Evolutionary conservation across 805 yeast genomes (phyloP).

Genomic region (Kluyveromyces dobzhanskii): DNA sequence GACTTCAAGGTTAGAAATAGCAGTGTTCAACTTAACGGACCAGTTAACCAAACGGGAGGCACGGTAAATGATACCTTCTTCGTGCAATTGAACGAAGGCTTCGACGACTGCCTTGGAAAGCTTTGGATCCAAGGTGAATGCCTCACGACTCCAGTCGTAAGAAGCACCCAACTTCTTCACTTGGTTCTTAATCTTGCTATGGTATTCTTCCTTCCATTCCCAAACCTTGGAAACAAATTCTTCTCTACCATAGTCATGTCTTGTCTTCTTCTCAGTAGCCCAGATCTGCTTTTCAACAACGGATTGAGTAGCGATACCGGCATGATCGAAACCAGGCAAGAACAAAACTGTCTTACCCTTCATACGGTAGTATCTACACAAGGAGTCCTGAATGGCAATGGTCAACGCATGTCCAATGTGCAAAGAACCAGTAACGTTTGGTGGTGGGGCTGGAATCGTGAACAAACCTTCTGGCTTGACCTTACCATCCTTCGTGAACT

Average conservation of each 20-base stretch:
- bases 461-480: constrained; percentile 76
- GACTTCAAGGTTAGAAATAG: constrained; percentile 92
- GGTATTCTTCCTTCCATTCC: constrained; percentile 98
- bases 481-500: constrained; percentile 65
- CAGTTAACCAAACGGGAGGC: constrained; percentile 91
- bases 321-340: constrained; percentile 97
- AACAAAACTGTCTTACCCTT: constrained; percentile 88
- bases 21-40: constrained; percentile 92
- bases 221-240: constrained; percentile 80
- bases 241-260: constrained; percentile 95
- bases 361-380: constrained; percentile 94
- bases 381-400: constrained; percentile 86
- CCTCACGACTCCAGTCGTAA: constrained; percentile 93
- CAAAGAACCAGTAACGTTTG: constrained; percentile 96
- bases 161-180: constrained; percentile 88
- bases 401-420: constrained; percentile 99
- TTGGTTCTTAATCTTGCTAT: constrained; percentile 74
- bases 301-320: constrained; percentile 97
- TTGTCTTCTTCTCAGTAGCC: constrained; percentile 79
- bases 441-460: constrained; percentile 97
- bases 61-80: constrained; percentile 92
- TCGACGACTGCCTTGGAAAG: constrained; percentile 76
- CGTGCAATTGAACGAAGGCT: constrained; percentile 85
- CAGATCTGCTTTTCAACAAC: constrained; percentile 95
- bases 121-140: constrained; percentile 80